phyloP scores from a whole-genome alignment of 257 asterid genomes.

The Solanum medicagineum region DNA sequence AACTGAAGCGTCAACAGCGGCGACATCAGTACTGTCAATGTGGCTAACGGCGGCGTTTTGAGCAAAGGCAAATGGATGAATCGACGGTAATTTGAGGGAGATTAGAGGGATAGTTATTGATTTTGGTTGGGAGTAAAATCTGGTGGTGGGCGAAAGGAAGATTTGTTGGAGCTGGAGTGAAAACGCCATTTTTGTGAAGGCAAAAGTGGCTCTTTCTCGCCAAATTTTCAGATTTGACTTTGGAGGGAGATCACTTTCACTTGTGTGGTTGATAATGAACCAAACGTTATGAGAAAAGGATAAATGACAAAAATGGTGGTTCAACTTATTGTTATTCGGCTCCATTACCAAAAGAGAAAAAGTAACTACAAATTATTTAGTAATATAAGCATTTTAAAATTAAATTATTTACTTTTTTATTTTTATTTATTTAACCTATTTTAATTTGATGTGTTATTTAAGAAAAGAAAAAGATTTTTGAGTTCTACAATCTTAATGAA shows the following conservation, averaged over 20 bases:
- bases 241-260: not conserved
- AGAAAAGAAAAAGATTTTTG: no score
- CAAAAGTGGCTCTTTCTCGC: not conserved
- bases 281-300: not conserved
- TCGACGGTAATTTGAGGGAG: not conserved
- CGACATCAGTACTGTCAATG: not conserved
- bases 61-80: not conserved
- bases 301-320: not conserved
- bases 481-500: no score
- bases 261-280: not conserved
- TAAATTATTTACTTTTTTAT: no score
- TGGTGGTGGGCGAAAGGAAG: not conserved
- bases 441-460: no score
- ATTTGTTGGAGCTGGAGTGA: not conserved
- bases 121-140: not conserved
- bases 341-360: no score
- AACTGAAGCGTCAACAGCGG: not conserved
- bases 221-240: not conserved
- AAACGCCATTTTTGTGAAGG: not conserved
- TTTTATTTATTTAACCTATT: no score
- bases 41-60: not conserved
- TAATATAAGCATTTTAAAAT: no score
- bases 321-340: no score
- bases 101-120: not conserved
- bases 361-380: no score